Evolutionary conservation across 2,329 filamentous ascomycete species (phyloP).

Genomic region (Lizonia empirigonia): DNA sequence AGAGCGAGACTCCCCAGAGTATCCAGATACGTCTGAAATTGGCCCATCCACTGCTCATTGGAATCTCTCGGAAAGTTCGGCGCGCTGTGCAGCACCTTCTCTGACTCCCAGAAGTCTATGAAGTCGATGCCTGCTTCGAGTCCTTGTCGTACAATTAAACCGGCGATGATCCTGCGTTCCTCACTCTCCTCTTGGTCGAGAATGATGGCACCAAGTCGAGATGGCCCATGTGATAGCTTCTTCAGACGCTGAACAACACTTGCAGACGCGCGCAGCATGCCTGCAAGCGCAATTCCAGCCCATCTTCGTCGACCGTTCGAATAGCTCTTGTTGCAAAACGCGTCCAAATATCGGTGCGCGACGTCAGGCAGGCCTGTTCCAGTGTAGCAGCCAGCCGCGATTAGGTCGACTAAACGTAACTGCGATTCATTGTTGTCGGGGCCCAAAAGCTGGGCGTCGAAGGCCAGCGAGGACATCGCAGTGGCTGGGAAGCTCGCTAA

Average conservation of each 20-base stretch:
- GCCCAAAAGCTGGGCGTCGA: constrained; percentile 29
- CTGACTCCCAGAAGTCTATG: constrained; percentile 35
- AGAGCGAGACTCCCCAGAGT: constrained; percentile 24
- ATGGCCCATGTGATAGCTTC: constrained; percentile 14
- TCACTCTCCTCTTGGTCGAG: constrained; percentile 30
- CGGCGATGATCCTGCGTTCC: constrained; percentile 41
- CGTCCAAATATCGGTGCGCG: constrained; percentile 32
- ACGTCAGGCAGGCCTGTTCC: constrained; percentile 15
- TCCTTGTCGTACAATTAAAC: constrained; percentile 37
- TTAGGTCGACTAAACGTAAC: constrained; percentile 23
- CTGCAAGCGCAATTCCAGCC: constrained; percentile 38
- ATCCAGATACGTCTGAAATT: constrained; percentile 40
- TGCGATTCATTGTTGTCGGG: constrained; percentile 30
- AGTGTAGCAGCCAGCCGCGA: constrained; percentile 18
- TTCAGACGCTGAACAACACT: constrained; percentile 25
- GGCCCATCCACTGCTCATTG: constrained; percentile 31
- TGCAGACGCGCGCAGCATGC: constrained; percentile 30
- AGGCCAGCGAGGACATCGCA: constrained; percentile 23
- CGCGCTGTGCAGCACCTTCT: constrained; percentile 27
- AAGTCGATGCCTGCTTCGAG: constrained; percentile 30
- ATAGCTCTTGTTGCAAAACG: constrained; percentile 31
- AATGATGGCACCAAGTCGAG: constrained; percentile 34
- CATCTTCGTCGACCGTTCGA: constrained; percentile 35
- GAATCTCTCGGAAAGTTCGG: constrained; percentile 30
- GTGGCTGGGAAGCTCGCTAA: not conserved